Evolutionary conservation across 495 filamentous ascomycete genomes (phyloP).

Genomic region (Tricharina praecox): DNA sequence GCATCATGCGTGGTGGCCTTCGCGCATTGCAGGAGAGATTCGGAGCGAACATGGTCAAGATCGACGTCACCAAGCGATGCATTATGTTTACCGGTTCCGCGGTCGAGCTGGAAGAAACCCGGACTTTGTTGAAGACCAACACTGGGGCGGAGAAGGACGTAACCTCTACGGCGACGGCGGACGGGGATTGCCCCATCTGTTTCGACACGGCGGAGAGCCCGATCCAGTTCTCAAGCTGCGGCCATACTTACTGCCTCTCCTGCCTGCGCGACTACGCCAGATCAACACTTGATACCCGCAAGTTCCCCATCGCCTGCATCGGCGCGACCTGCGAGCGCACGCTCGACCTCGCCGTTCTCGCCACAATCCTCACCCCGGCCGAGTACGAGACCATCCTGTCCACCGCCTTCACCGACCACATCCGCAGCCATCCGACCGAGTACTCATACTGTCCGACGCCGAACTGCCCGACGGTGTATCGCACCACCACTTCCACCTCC

Average conservation of each 20-base stretch:
- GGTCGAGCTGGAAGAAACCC: background rate
- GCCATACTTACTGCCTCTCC: constrained; percentile 29
- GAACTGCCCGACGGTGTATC: constrained; percentile 27
- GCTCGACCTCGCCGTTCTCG: background rate
- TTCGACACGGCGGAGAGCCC: constrained; percentile 23
- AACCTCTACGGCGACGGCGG: background rate
- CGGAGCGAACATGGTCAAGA: constrained; percentile 8
- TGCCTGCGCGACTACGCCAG: constrained; percentile 27
- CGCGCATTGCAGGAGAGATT: constrained; percentile 6
- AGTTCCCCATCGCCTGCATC: constrained; percentile 27
- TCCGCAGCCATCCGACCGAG: constrained; percentile 18
- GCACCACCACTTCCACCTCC: constrained; percentile 1
- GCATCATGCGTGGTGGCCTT: constrained; percentile 13
- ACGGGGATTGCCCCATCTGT: constrained; percentile 27
- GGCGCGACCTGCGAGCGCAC: constrained; percentile 11
- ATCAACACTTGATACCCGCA: constrained; percentile 15
- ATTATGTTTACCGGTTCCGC: constrained; percentile 10
- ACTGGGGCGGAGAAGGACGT: background rate
- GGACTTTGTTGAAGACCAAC: background rate
- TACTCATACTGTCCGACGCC: constrained; percentile 30
- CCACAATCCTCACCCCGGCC: constrained; percentile 11
- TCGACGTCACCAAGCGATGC: constrained; percentile 8
- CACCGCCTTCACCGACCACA: constrained; percentile 24
- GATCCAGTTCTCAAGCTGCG: constrained; percentile 18
- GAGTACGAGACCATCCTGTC: constrained; percentile 22